A percentile compares a stretch with the other conserved stretches of the same genome.
phyloP scores from a whole-genome alignment of 805 yeast genomes.

The Metschnikowia lachancei region DNA sequence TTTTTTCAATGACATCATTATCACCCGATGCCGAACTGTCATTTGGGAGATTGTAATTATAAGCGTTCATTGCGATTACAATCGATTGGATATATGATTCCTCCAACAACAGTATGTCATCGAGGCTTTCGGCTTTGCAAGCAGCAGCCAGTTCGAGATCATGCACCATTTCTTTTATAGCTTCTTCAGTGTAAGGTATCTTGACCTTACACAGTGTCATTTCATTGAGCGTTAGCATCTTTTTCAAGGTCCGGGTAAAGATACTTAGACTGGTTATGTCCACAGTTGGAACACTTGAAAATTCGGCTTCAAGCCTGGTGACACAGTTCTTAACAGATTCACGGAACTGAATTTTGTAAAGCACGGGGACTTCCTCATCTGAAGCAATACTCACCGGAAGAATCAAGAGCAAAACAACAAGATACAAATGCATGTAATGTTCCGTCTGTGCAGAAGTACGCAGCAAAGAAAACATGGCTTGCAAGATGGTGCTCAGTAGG shows the following conservation, averaged over 20 bases:
- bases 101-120: neutral
- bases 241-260: slow-evolving; percentile 1
- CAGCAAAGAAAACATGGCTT: neutral
- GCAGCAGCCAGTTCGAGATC: neutral
- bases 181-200: neutral
- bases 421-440: slow-evolving; percentile 28
- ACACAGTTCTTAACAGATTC: neutral
- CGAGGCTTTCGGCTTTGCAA: neutral
- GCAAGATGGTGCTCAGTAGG: neutral
- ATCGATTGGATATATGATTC: neutral
- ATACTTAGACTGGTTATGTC: neutral
- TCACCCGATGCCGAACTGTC: neutral
- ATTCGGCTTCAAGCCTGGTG: neutral
- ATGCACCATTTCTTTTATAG: neutral
- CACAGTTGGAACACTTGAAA: neutral
- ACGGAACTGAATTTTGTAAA: neutral
- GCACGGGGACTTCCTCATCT: neutral
- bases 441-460: neutral
- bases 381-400: slow-evolving; percentile 29
- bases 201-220: neutral
- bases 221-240: slow-evolving; percentile 5
- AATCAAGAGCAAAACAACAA: slow-evolving; percentile 29
- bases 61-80: neutral
- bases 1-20: neutral
- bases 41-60: neutral